Conservation (phyloP, 306 rosid species). For the Ziziphus jujuba region DNA sequence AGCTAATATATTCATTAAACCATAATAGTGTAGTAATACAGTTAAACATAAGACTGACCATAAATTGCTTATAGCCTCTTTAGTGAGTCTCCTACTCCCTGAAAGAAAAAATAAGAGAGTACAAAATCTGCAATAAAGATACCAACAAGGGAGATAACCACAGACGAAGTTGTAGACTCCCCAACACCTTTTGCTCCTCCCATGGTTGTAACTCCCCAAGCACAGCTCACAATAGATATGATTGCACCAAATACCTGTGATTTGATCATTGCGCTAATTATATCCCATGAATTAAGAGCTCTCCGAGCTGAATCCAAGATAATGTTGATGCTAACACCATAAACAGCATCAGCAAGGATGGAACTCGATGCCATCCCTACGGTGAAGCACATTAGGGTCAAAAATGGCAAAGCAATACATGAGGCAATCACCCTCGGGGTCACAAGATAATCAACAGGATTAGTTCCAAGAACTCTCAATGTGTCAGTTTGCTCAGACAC, state of each 20-base stretch:
- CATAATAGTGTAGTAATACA: background rate
- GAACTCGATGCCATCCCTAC: constrained; percentile 93
- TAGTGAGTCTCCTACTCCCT: constrained; percentile 87
- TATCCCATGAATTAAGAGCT: constrained; percentile 85
- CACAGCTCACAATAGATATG: constrained; percentile 90
- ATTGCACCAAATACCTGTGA: constrained; percentile 90
- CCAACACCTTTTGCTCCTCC: constrained; percentile 99
- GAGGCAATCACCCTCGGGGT: constrained; percentile 89
- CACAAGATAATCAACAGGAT: constrained; percentile 91
- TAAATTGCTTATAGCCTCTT: constrained; percentile 57
- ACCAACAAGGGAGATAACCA: constrained; percentile 93
- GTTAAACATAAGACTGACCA: constrained; percentile 20
- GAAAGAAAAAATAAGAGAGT: constrained; percentile 82
- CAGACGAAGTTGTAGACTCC: constrained; percentile 95
- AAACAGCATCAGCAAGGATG: constrained; percentile 75
- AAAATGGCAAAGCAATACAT: constrained; percentile 72
- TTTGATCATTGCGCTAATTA: constrained; percentile 88
- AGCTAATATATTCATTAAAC: background rate
- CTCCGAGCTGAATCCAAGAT: constrained; percentile 86
- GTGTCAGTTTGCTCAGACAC: constrained; percentile 96
- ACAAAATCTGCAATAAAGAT: constrained; percentile 89
- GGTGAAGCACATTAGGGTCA: constrained; percentile 84
- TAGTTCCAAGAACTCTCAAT: constrained; percentile 84
- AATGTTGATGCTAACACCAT: constrained; percentile 87
- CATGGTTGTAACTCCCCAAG: constrained; percentile 88